These are phyloP conservation scores for Xylariales sp. DNA, from an alignment of 2,329 filamentous ascomycete species.

Conservation along the genomic window DNA sequence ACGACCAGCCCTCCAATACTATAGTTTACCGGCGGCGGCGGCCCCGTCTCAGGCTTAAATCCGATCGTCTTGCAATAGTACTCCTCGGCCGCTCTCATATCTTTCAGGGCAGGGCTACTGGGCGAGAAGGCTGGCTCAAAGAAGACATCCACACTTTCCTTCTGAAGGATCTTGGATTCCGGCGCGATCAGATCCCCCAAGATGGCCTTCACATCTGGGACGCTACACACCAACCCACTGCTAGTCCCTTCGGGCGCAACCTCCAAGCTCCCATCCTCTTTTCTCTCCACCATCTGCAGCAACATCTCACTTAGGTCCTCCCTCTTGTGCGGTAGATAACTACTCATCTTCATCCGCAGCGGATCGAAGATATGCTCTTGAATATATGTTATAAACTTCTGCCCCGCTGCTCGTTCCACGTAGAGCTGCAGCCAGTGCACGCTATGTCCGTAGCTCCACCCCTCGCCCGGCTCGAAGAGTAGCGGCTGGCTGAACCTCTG, in stretches of 20 bases:
- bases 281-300: slow-evolving; percentile 15
- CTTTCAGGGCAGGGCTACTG: slow-evolving; percentile 14
- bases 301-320: slow-evolving; percentile 14
- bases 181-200: slow-evolving; percentile 31
- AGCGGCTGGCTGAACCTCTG: slow-evolving; percentile 31
- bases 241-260: slow-evolving; percentile 11
- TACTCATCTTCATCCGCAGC: slow-evolving; percentile 13
- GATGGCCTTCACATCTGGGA: slow-evolving; percentile 17
- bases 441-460: slow-evolving; percentile 36
- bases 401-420: slow-evolving; percentile 23
- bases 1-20: slow-evolving; percentile 33
- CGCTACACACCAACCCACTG: slow-evolving; percentile 12
- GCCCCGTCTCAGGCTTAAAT: slow-evolving; percentile 20
- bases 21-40: slow-evolving; percentile 26
- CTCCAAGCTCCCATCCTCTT: slow-evolving; percentile 4
- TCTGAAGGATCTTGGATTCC: slow-evolving; percentile 40
- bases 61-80: slow-evolving; percentile 14
- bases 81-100: neutral
- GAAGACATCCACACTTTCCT: slow-evolving; percentile 36
- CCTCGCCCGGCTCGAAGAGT: slow-evolving; percentile 37
- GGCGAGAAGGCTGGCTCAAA: slow-evolving; percentile 41
- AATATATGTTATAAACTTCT: slow-evolving; percentile 18
- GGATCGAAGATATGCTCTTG: slow-evolving; percentile 16
- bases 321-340: slow-evolving; percentile 16
- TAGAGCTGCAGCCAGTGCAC: slow-evolving; percentile 37